A percentile compares a stretch with the other conserved stretches of the same genome.
Conservation (phyloP, 148 eudicot genomes). For the Spergularia marina region DNA sequence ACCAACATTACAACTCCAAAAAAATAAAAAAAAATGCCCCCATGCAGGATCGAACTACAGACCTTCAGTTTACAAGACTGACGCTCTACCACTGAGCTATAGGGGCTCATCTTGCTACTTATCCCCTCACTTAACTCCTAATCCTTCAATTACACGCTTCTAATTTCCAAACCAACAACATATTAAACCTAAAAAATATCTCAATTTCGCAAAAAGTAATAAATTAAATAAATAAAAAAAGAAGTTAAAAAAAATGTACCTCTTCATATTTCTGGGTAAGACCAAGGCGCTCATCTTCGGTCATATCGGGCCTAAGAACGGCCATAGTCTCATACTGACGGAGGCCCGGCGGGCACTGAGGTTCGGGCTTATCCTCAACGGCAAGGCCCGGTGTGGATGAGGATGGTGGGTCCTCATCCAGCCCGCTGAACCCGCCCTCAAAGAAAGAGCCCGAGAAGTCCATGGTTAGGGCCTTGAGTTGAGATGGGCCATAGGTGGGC, state of each 20-base stretch:
- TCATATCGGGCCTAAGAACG: slow-evolving; percentile 84
- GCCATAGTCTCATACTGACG: slow-evolving; percentile 85
- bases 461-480: slow-evolving; percentile 40
- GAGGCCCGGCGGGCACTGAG: slow-evolving; percentile 86
- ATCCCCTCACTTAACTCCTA: not conserved
- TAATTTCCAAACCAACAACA: not conserved
- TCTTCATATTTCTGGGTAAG: slow-evolving; percentile 83
- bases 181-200: not conserved
- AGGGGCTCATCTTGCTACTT: slow-evolving; percentile 28
- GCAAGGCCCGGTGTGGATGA: slow-evolving; percentile 32
- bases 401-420: slow-evolving; percentile 43
- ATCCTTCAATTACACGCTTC: not conserved
- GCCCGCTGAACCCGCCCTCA: slow-evolving; percentile 59
- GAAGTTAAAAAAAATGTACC: slow-evolving; percentile 35
- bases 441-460: slow-evolving; percentile 69
- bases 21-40: slow-evolving; percentile 18
- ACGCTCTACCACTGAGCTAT: slow-evolving; percentile 65
- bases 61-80: slow-evolving; percentile 62
- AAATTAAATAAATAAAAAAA: too few relatives aligned
- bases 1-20: too few relatives aligned
- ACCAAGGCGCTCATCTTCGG: slow-evolving; percentile 81
- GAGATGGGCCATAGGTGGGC: not conserved
- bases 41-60: slow-evolving; percentile 53
- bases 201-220: not conserved
- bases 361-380: slow-evolving; percentile 63